A percentile compares a stretch with the other conserved stretches of the same genome.
phyloP scores from a whole-genome alignment of 495 filamentous ascomycete species.

The Lophiostoma macrostomum region DNA sequence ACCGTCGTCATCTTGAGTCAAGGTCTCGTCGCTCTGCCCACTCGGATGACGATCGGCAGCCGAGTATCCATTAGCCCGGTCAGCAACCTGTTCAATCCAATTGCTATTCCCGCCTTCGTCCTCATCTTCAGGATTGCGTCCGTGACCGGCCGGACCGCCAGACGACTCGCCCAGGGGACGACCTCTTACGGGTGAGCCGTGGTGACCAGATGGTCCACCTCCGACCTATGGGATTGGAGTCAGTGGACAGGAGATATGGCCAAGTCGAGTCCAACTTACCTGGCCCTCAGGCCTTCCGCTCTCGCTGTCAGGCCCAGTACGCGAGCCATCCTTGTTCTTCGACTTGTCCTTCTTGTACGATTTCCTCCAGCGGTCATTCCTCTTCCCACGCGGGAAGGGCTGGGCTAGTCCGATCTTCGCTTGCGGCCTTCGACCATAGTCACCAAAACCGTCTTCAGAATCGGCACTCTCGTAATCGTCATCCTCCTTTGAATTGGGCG shows the following conservation, averaged over 20 bases:
- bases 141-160: constrained; percentile 16
- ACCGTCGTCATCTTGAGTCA: constrained; percentile 1
- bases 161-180: constrained; percentile 13
- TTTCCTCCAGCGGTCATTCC: neutral
- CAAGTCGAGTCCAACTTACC: neutral
- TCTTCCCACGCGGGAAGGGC: neutral
- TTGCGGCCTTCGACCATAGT: neutral
- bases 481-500: neutral
- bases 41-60: neutral
- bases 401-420: neutral
- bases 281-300: constrained; percentile 2
- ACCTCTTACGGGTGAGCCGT: constrained; percentile 20
- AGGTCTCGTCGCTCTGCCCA: constrained; percentile 10
- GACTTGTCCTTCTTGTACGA: constrained; percentile 1
- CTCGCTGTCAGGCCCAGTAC: neutral
- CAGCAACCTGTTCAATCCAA: constrained; percentile 16
- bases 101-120: constrained; percentile 17
- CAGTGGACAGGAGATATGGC: neutral
- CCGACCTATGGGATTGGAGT: constrained; percentile 7
- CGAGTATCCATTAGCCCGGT: constrained; percentile 6
- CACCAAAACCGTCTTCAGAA: neutral
- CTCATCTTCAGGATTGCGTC: constrained; percentile 17
- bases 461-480: neutral
- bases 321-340: neutral
- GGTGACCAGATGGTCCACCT: constrained; percentile 19